These are phyloP conservation scores for Neobulgaria alba DNA, from an alignment of 2,329 filamentous ascomycete species.

Conservation along the genomic window DNA sequence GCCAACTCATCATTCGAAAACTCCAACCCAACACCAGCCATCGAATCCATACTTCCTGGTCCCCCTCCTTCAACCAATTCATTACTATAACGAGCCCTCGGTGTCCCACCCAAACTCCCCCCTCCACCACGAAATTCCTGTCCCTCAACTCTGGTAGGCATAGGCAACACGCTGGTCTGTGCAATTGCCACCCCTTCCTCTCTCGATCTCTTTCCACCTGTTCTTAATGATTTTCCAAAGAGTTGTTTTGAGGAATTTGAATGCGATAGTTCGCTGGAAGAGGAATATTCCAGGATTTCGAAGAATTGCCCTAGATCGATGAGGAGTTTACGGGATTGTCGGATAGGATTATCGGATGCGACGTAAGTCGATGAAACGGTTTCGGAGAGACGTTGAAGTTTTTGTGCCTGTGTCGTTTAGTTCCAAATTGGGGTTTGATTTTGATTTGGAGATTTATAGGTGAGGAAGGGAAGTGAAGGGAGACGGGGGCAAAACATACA, in stretches of 20 bases:
- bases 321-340: conserved; percentile 30
- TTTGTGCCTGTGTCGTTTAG: conserved; percentile 30
- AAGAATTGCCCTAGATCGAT: conserved; percentile 40
- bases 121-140: too few relatives aligned
- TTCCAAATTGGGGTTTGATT: neutral
- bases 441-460: too few relatives aligned
- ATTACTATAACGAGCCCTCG: too few relatives aligned
- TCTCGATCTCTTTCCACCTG: conserved; percentile 20
- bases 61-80: conserved; percentile 22
- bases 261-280: conserved; percentile 31
- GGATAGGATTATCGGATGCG: conserved; percentile 20
- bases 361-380: conserved; percentile 37
- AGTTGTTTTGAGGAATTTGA: conserved; percentile 30
- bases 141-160: conserved; percentile 33
- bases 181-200: conserved; percentile 35
- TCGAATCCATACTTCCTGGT: conserved; percentile 4
- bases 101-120: conserved; percentile 10
- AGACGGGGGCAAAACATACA: conserved; percentile 25
- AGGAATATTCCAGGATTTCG: conserved; percentile 40
- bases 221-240: conserved; percentile 35
- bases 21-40: conserved; percentile 6
- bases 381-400: conserved; percentile 34
- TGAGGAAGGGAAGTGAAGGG: too few relatives aligned
- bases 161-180: conserved; percentile 35
- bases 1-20: conserved; percentile 35